Base-by-base conservation (phyloP, 1,284 basidiomycete genomes). In the Sporisorium exsertum region DNA sequence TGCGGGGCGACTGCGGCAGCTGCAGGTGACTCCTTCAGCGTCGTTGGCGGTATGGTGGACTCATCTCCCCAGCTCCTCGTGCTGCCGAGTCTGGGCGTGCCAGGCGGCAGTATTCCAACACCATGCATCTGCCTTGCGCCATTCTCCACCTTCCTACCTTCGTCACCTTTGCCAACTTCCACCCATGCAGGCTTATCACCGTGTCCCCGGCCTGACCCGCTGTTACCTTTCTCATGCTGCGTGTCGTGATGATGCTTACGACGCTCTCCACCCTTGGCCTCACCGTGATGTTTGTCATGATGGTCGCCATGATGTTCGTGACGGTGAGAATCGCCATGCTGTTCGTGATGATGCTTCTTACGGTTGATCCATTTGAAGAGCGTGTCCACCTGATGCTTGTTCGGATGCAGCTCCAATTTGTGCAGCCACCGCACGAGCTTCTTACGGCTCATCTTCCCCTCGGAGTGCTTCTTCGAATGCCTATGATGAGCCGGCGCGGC, bases 361-460 rank as follows among this genome's bases (percentile, higher is more conserved):
- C 45, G 18, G 10, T 40, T 24, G 22, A 50, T 47, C 33, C 45
- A 43, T 1, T 24, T 18, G 27, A 51, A 65, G 18, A 71, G 27
- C 22, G 10, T 6, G 10, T 54, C 32, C 3, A 56, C 18, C 51
- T 71, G 68, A 5, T 55, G 9, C 12, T 40, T 33, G 22, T 13
- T 54, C 27, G 63, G 27, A 26, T 62, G 35, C 35, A 65, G 15
- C 20, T 63, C 68, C 1, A 65, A 6, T 20, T 26, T 32, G 29
- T 65, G 54, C 68, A 71, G 45, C 68, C 49, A 58, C n/a, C 27
- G 24, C 2, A 22, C 1, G n/a, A 71, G 27, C 13, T 40, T 71
- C 6, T 46, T 33, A 15, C 33, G 42, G 5, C 24, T 58, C 58
- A 52, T 26, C 16, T 33, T 26, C 33, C 26, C 29, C 16, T 35